Conservation (phyloP, 495 filamentous ascomycete genomes). For the Immersiella caudata region DNA sequence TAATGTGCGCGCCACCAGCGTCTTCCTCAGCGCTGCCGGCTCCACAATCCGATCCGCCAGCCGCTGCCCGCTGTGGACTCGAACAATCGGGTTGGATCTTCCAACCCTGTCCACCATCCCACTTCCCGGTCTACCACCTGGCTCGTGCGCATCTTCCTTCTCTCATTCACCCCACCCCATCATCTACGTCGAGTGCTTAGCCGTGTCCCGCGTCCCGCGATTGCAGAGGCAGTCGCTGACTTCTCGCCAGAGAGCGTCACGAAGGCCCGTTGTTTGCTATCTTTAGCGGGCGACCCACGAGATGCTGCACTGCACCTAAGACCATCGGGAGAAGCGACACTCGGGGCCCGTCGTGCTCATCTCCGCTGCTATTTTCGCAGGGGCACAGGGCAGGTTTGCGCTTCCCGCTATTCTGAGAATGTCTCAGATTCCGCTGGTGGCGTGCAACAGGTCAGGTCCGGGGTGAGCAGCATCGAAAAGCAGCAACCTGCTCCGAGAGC, state of each 20-base stretch:
- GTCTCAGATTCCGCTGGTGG: slow-evolving; percentile 24
- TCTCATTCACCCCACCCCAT: not conserved
- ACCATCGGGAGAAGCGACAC: not conserved
- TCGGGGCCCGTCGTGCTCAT: not conserved
- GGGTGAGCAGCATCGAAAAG: slow-evolving; percentile 1
- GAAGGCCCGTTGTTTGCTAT: slow-evolving; percentile 14
- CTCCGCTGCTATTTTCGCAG: slow-evolving; percentile 1
- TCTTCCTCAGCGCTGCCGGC: slow-evolving; percentile 4
- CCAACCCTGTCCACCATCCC: no score
- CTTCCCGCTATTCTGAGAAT: slow-evolving; percentile 22
- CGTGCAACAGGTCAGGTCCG: slow-evolving; percentile 12
- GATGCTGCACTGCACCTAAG: slow-evolving; percentile 3
- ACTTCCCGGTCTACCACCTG: no score
- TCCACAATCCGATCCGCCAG: slow-evolving; percentile 12
- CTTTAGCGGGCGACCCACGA: slow-evolving; percentile 18
- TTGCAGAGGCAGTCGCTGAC: not conserved
- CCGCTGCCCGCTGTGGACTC: not conserved
- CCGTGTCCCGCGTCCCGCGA: not conserved
- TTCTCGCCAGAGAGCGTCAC: not conserved
- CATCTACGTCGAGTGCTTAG: not conserved
- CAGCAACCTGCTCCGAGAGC: not conserved
- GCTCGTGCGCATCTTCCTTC: not conserved
- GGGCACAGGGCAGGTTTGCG: not conserved
- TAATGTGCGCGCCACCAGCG: slow-evolving; percentile 3
- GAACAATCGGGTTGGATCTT: not conserved